Conservation (phyloP, 2,329 filamentous ascomycete species). For the Verticillium klebahnii region DNA sequence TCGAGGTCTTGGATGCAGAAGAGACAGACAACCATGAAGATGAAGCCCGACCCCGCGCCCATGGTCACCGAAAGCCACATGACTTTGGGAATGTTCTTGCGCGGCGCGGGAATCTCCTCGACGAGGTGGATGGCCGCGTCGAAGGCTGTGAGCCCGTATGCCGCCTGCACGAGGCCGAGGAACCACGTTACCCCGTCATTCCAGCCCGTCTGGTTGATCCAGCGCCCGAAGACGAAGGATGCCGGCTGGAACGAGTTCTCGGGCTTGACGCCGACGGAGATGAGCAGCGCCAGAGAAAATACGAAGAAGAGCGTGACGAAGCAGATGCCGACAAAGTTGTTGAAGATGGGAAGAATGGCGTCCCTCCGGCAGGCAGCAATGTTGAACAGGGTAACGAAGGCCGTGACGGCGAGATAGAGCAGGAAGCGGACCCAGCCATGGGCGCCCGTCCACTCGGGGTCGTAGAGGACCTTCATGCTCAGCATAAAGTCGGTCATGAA, state of each 20-base stretch:
- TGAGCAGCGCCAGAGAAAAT: constrained; percentile 21
- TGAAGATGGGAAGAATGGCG: constrained; percentile 29
- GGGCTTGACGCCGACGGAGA: constrained; percentile 23
- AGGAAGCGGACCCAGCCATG: constrained; percentile 50
- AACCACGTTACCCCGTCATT: constrained; percentile 24
- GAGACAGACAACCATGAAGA: constrained; percentile 35
- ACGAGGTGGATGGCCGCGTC: constrained; percentile 27
- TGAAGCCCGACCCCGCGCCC: constrained; percentile 40
- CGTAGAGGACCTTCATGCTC: constrained; percentile 50
- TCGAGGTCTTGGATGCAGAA: constrained; percentile 36
- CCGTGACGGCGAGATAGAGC: constrained; percentile 35
- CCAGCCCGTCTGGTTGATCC: constrained; percentile 25
- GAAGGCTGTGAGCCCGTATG: constrained; percentile 23
- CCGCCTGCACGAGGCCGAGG: constrained; percentile 8
- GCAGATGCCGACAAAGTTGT: constrained; percentile 20
- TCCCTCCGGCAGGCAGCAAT: constrained; percentile 36
- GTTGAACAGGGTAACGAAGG: constrained; percentile 30
- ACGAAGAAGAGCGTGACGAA: constrained; percentile 22
- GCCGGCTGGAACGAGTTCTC: constrained; percentile 25
- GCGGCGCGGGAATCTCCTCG: constrained; percentile 27
- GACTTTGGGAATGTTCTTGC: constrained; percentile 24
- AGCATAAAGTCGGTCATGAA: constrained; percentile 56
- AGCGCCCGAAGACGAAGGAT: constrained; percentile 24
- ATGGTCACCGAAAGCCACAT: constrained; percentile 28
- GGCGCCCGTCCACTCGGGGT: constrained; percentile 38